Evolutionary conservation across 129 eudicot species (phyloP).

Genomic region (Chrysanthemum seticuspe): DNA sequence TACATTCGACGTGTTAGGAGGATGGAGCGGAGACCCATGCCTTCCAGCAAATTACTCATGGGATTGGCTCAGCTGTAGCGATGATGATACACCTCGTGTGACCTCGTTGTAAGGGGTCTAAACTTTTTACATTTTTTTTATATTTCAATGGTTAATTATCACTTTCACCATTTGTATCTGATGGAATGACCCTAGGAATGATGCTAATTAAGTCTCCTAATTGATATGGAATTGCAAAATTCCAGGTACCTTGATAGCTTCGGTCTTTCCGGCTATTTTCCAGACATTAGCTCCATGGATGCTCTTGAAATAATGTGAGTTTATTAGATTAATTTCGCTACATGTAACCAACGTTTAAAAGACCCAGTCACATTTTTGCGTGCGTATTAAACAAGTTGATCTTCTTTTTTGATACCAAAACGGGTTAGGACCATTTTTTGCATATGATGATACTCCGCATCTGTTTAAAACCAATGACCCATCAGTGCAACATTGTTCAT

Average conservation of each 20-base stretch:
- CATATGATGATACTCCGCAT: no score
- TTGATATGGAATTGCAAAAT: background rate
- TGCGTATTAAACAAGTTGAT: background rate
- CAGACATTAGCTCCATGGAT: slow-evolving; percentile 70
- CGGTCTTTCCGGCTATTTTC: slow-evolving; percentile 52
- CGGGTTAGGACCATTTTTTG: no score
- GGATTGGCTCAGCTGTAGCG: slow-evolving; percentile 45
- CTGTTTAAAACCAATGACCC: no score
- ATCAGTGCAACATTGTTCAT: no score
- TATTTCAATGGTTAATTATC: no score
- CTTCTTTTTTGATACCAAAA: no score
- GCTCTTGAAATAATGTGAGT: slow-evolving; percentile 60
- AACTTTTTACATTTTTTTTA: no score
- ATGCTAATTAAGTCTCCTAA: no score
- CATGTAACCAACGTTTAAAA: background rate
- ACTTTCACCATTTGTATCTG: no score
- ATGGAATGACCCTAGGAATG: no score
- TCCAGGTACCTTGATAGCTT: slow-evolving; percentile 52
- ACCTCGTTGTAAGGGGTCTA: slow-evolving; percentile 28
- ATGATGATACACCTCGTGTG: slow-evolving; percentile 35
- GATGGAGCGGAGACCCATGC: slow-evolving; percentile 42
- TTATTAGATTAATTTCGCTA: background rate
- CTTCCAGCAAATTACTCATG: slow-evolving; percentile 42
- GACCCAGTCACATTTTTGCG: no score
- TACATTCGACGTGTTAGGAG: slow-evolving; percentile 29